phyloP scores from a whole-genome alignment of 306 rosid species.

The Oemleria cerasiformis region DNA sequence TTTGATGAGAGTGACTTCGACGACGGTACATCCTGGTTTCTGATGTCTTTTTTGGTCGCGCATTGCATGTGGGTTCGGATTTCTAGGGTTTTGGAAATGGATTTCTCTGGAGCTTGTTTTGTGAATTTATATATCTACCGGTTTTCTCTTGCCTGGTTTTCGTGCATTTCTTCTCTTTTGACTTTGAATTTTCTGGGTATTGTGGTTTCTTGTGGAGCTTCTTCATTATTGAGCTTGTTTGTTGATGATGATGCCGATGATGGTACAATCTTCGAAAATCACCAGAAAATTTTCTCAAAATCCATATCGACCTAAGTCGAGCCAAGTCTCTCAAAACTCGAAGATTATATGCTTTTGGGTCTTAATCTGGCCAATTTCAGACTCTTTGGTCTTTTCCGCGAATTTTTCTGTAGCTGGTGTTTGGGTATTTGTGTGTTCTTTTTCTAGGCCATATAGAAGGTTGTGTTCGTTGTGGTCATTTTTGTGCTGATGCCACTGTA shows the following conservation, averaged over 20 bases:
- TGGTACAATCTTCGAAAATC: neutral
- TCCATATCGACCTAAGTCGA: no score
- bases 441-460: neutral
- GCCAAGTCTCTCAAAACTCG: neutral
- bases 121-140: neutral
- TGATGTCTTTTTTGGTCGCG: neutral
- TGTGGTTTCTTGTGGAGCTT: conserved; percentile 9
- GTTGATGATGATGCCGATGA: neutral
- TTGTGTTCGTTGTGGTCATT: neutral
- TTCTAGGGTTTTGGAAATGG: conserved; percentile 15
- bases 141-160: neutral
- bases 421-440: no score
- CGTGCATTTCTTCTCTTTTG: neutral
- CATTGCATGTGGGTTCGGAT: conserved; percentile 14
- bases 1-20: conserved; percentile 44
- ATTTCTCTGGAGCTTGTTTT: conserved; percentile 11
- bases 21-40: conserved; percentile 34
- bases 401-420: no score
- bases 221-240: neutral
- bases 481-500: neutral
- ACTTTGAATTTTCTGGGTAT: conserved; percentile 12
- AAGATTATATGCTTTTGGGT: neutral
- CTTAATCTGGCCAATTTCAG: conserved; percentile 1
- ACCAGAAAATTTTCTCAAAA: no score
- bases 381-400: neutral